Base-by-base conservation (phyloP, 371 early-diverging fungal genomes). In the Circinella umbellata region DNA sequence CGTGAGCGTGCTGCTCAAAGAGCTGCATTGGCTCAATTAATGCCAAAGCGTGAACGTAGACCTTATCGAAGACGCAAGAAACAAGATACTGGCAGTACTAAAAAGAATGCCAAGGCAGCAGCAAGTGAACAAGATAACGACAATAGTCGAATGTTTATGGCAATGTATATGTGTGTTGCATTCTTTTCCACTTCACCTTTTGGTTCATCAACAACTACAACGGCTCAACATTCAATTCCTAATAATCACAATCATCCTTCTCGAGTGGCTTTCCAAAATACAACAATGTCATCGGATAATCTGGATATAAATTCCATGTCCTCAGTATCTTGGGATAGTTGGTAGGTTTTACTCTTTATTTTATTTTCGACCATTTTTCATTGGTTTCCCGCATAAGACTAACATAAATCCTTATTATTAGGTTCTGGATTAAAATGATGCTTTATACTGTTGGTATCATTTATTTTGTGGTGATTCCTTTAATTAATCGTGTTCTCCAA, bases 131-230 rank as follows among this genome's bases (percentile, higher is more conserved):
- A 68, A 27, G 67, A 71, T 27, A 51, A 70, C 17, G 48, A 48
- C 39, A 27, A 42, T 42, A 62, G 47, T 39, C 49, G 60, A 20
- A 66, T 71, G 71, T 76, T 83, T 63, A 81, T 80, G 80, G 80
- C 81, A 37, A 75, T 78, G n/a, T 81, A 78, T 61, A 76, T 81
- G 78, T 77, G 78, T 59, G 62, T 81, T 42, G 70, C 77, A 39
- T 75, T 80, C 63, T 84, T 80, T 67, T 70, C 79, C 7, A 61
- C 79, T 13, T 77, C 79, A 1, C 77, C 80, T 37, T 59, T 71
- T n/a, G 17, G 70, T 53, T 18, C 55, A 35, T 8, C 66, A 20
- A 37, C 18, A 17, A 57, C 63, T 10, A 39, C 14, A 4, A 18
- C 47, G n/a, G 10, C 39, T 46, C 61, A 61, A 38, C 61, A n/a